Percentiles rank a stretch among this genome's conserved stretches.
These are phyloP conservation scores for Eucalyptus guilfoylei DNA, from an alignment of 345 rosid genomes.

Conservation along the genomic window DNA sequence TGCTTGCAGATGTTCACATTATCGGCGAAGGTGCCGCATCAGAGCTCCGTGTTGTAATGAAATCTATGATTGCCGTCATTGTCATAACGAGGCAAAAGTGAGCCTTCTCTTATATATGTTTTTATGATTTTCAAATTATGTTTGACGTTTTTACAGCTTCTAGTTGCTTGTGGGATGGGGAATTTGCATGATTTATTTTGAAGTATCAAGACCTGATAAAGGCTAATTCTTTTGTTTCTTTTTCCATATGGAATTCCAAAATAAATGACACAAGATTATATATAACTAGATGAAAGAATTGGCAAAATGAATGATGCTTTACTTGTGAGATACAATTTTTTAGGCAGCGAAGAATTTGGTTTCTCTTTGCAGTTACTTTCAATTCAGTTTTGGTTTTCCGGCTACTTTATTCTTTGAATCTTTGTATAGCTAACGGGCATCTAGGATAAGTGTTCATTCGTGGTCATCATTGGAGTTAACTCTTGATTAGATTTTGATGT, in stretches of 20 bases:
- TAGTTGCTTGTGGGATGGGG: neutral
- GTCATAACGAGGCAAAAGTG: constrained; percentile 39
- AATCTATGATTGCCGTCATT: constrained; percentile 39
- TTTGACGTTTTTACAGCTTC: neutral
- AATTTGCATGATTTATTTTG: neutral
- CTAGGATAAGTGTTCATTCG: neutral
- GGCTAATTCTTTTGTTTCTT: neutral
- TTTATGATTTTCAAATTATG: neutral
- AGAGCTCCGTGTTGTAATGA: constrained; percentile 42
- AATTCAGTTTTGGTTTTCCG: neutral
- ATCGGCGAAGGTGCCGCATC: constrained; percentile 37
- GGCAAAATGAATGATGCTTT: neutral
- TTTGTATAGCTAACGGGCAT: neutral
- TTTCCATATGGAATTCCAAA: neutral
- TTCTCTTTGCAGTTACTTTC: neutral
- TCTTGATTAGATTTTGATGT: neutral
- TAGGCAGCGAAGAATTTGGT: neutral
- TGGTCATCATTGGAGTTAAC: neutral
- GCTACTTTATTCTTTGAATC: neutral
- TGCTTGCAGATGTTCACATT: constrained; percentile 20
- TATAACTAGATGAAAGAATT: neutral
- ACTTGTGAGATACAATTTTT: neutral
- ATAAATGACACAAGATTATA: neutral
- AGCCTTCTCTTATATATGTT: neutral
- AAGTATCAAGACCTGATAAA: neutral